Base-by-base conservation (phyloP, 129 eudicot species). In the Artemisia argyi region DNA sequence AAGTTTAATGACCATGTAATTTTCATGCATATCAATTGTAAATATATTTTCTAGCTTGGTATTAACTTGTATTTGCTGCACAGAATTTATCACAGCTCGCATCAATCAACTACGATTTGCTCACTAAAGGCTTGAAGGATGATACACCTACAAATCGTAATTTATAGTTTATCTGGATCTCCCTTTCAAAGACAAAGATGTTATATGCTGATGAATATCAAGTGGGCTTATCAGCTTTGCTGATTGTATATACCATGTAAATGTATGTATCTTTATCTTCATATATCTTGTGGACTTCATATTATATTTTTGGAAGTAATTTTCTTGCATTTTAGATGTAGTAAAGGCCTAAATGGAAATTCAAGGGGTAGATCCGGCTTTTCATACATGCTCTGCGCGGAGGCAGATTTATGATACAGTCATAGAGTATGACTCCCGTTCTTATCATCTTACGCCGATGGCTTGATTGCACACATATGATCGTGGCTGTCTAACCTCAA, bases 61-160 rank as follows among this genome's bases (percentile, higher is more conserved):
- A 11, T 70, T 4, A n/a, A 9, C 16, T 28, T 72, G 42, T 76
- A 14, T 71, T 46, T 54, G 64, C 13, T 26, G 30, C 90, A 93
- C 90, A 93, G 98, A 93, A 93, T 87, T 86, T 93, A 15, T 93
- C 98, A 47, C 97, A 93, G 79, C 97, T 93, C 14, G 98, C 98
- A 35, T 89, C 98, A 26, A 93, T 93, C 79, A 93, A 93, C 65
- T 93, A 93, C 53, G 98, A 93, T 82, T 72, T 93, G 78, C 92
- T 93, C 62, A 78, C 79, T n/a, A 93, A 88, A 77, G 97, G 97
- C 15, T 88, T 85, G 82, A 93, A 89, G 74, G 98, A 93, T 18
- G 96, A 93, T 73, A 81, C 76, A 2, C 85, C 91, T 4, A 12
- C 95, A 71, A 82, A 83, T 73, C 84, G 78, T 4, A 79, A 76